Conservation (phyloP, 1,284 basidiomycete species). For the Marasmius oreades region DNA sequence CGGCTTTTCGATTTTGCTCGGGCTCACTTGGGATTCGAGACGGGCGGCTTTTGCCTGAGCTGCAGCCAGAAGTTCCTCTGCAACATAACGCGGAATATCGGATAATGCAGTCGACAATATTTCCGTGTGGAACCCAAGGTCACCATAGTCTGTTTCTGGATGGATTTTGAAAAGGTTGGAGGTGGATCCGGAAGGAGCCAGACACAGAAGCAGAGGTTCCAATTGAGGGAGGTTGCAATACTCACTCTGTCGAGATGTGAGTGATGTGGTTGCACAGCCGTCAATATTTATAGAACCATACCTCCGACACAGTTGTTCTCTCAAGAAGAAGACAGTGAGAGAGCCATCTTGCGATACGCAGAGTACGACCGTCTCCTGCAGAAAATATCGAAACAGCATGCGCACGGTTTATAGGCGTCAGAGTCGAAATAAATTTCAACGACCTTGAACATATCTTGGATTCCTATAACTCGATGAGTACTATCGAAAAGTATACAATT, state of each 20-base stretch:
- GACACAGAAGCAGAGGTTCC: conserved; percentile 37
- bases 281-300: conserved; percentile 23
- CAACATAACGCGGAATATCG: conserved; percentile 53
- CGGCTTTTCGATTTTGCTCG: conserved; percentile 7
- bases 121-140: conserved; percentile 48
- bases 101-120: conserved; percentile 55
- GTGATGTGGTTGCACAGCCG: background rate
- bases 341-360: conserved; percentile 53
- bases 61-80: conserved; percentile 34
- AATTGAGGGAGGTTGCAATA: conserved; percentile 44
- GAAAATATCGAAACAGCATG: conserved; percentile 49
- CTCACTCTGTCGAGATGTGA: conserved; percentile 22
- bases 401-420: conserved; percentile 42
- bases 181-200: conserved; percentile 27
- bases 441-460: conserved; percentile 41
- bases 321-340: conserved; percentile 42
- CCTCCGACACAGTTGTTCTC: conserved; percentile 20
- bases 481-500: background rate
- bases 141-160: conserved; percentile 52
- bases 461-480: conserved; percentile 36
- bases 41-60: conserved; percentile 1
- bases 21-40: background rate
- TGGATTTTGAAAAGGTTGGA: conserved; percentile 41
- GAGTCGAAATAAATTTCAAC: conserved; percentile 30
- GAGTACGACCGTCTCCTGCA: conserved; percentile 43